phyloP scores from a whole-genome alignment of 306 rosid genomes.

The Lotus japonicus region DNA sequence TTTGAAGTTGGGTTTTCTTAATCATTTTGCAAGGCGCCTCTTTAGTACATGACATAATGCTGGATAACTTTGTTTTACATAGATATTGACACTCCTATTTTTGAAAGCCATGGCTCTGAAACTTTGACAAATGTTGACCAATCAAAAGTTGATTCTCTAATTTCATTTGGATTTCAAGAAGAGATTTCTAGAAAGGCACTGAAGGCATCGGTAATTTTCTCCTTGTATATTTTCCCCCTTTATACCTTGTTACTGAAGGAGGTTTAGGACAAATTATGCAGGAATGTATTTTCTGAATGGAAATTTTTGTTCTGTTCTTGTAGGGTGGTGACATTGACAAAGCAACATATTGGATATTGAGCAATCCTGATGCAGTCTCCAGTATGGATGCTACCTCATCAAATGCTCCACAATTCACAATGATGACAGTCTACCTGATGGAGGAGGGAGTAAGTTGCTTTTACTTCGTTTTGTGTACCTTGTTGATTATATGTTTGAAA shows the following conservation, averaged over 20 bases:
- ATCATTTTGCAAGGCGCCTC: neutral
- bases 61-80: neutral
- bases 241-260: neutral
- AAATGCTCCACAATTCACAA: slow-evolving; percentile 24
- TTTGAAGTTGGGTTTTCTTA: slow-evolving; percentile 1
- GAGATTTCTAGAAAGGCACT: slow-evolving; percentile 74
- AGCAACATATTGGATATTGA: slow-evolving; percentile 98
- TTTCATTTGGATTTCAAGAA: slow-evolving; percentile 92
- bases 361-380: slow-evolving; percentile 65
- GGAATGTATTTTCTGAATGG: neutral
- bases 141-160: slow-evolving; percentile 67
- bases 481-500: neutral
- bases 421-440: slow-evolving; percentile 61
- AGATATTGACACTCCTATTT: slow-evolving; percentile 76
- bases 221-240: neutral
- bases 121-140: slow-evolving; percentile 68
- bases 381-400: slow-evolving; percentile 66
- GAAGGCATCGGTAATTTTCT: slow-evolving; percentile 65
- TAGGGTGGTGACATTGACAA: slow-evolving; percentile 93
- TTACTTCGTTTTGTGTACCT: neutral
- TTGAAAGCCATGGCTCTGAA: slow-evolving; percentile 34
- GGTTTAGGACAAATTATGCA: neutral
- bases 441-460: slow-evolving; percentile 88
- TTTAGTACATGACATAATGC: slow-evolving; percentile 11
- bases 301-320: slow-evolving; percentile 17